Percentiles rank a stretch among this genome's conserved stretches.
phyloP scores from a whole-genome alignment of 768 basidiomycete species.

The Podaxis sp. region DNA sequence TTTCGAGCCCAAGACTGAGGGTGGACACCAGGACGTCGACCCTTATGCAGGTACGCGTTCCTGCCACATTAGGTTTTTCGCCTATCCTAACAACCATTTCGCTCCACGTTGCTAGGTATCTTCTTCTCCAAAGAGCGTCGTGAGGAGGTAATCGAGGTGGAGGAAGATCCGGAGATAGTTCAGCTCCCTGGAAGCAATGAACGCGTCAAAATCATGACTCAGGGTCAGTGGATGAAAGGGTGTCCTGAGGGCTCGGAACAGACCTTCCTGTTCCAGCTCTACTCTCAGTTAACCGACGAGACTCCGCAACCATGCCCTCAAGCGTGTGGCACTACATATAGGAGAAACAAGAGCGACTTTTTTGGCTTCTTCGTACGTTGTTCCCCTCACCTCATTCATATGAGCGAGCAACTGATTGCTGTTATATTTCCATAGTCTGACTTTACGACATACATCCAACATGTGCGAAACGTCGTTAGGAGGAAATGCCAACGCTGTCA shows the following conservation, averaged over 20 bases:
- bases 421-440: conserved; percentile 48
- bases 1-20: conserved; percentile 48
- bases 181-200: conserved; percentile 42
- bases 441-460: conserved; percentile 68
- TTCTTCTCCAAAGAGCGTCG: conserved; percentile 95
- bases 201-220: conserved; percentile 68
- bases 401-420: not conserved
- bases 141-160: conserved; percentile 90
- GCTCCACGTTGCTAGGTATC: conserved; percentile 55
- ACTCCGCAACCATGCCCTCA: conserved; percentile 71
- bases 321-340: conserved; percentile 63
- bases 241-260: conserved; percentile 95
- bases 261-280: conserved; percentile 82
- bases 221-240: conserved; percentile 96
- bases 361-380: conserved; percentile 77
- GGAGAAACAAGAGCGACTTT: conserved; percentile 74
- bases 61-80: not conserved
- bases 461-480: conserved; percentile 57
- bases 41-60: conserved; percentile 75
- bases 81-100: not conserved
- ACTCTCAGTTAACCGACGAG: conserved; percentile 62
- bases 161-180: conserved; percentile 68
- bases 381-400: conserved; percentile 6
- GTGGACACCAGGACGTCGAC: conserved; percentile 61
- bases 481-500: conserved; percentile 64